These are phyloP conservation scores for Magnusiomyces paraingens DNA, from an alignment of 1,139 yeast genomes.

Conservation along the genomic window DNA sequence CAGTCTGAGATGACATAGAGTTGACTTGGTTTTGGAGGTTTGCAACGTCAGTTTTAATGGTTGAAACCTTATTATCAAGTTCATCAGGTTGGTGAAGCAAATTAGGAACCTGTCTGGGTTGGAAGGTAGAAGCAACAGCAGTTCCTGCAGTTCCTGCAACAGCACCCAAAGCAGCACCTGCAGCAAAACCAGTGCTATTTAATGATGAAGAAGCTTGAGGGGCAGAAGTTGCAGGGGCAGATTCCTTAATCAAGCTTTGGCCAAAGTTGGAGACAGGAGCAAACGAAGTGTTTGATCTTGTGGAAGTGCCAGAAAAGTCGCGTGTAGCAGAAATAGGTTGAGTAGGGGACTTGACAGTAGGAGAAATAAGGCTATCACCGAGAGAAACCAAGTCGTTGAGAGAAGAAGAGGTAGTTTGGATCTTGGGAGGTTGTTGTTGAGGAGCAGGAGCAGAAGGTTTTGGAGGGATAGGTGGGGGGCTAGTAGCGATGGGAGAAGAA, in stretches of 20 bases:
- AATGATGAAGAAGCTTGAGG: constrained; percentile 8
- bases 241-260: constrained; percentile 43
- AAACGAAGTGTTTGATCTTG: constrained; percentile 39
- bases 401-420: constrained; percentile 23
- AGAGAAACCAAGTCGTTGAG: constrained; percentile 30
- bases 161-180: constrained; percentile 16
- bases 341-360: constrained; percentile 13
- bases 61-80: constrained; percentile 61
- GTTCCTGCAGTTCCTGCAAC: constrained; percentile 24
- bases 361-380: constrained; percentile 38
- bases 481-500: background rate
- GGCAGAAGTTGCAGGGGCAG: constrained; percentile 16
- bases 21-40: constrained; percentile 80
- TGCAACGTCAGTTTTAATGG: constrained; percentile 80
- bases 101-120: constrained; percentile 37
- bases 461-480: constrained; percentile 19
- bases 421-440: constrained; percentile 28
- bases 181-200: constrained; percentile 6
- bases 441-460: constrained; percentile 22
- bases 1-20: constrained; percentile 69
- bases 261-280: constrained; percentile 69
- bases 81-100: constrained; percentile 50
- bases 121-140: constrained; percentile 14
- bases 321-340: constrained; percentile 21
- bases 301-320: constrained; percentile 27